Base-by-base conservation (phyloP, 176 grass and related monocot genomes). In the Aegilops speltoides region DNA sequence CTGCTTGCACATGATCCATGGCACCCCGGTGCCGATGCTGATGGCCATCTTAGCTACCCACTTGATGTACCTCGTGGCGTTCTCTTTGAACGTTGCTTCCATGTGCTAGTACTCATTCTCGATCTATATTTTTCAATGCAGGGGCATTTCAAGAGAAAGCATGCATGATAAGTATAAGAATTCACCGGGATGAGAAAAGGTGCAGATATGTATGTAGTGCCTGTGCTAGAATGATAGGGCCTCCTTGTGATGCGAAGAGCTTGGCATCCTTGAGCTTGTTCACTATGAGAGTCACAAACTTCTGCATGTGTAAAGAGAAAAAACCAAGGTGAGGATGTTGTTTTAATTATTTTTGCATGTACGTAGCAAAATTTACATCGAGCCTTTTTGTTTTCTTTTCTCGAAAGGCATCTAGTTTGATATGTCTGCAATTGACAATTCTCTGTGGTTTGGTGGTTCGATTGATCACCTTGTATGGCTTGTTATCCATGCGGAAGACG, bases 1-100 rank as follows among this genome's bases (percentile, higher is more conserved):
- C 78, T 98, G 89, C 84, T 98, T 98, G 91, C 96, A 98, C 93
- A 95, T 92, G 67, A 92, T 73, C 96, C 93, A 98, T 7, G 96
- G 96, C 38, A 95, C 86, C 6, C 91, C 93, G 5, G 82, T 84
- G 31, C 82, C 69, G 41, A 88, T 88, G 16, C 3, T 3, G 36
- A 70, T 8, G 23, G 93, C 91, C 96, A 94, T 90, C 8, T 89
- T 70, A 20, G 83, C 93, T 41, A 90, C 93, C 96, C 96, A 95
- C 0, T 88, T 26, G 17, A 98, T 84, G 34, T 98, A 95, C 25
- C 73, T 95, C 31, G 38, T 80, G n/a, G 91, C 96, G 0, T 70
- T 86, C 7, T 91, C 84, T 77, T 85, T 88, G 83, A 89, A 98
- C n/a, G 82, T 86, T 0, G 56, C 66, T 8, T 77, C 88, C 62